Conservation (phyloP, 805 yeast genomes). For the Blastobotrys chiropterorum region DNA sequence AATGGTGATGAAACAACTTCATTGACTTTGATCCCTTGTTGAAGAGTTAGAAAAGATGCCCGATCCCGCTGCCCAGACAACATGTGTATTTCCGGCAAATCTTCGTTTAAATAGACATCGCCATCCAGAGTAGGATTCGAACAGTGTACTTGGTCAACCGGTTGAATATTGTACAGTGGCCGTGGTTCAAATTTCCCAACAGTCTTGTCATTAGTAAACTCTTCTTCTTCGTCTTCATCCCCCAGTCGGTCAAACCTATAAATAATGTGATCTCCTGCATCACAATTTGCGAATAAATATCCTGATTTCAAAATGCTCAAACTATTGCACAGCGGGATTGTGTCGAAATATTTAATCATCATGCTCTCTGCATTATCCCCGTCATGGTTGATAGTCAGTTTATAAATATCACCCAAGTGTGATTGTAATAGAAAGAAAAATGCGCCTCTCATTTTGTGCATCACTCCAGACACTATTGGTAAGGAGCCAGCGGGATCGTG, state of each 20-base stretch:
- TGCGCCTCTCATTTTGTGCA: constrained; percentile 56
- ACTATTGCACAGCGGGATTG: constrained; percentile 53
- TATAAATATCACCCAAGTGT: constrained; percentile 68
- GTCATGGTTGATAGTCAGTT: constrained; percentile 46
- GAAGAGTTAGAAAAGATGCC: constrained; percentile 43
- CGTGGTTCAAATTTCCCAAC: constrained; percentile 17
- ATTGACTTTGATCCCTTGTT: constrained; percentile 53
- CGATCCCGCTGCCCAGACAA: constrained; percentile 38
- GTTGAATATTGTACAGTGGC: constrained; percentile 47
- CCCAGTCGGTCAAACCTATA: constrained; percentile 79
- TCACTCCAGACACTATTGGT: constrained; percentile 48
- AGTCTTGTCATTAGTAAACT: constrained; percentile 21
- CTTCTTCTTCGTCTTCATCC: constrained; percentile 32
- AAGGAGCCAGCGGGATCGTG: constrained; percentile 18
- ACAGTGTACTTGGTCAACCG: constrained; percentile 45
- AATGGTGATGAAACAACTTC: constrained; percentile 70
- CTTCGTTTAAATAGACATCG: constrained; percentile 21
- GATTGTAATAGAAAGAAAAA: constrained; percentile 70
- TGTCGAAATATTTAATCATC: constrained; percentile 62
- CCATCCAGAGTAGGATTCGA: constrained; percentile 29
- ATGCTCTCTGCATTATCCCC: constrained; percentile 35
- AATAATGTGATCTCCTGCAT: constrained; percentile 55
- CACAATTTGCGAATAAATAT: constrained; percentile 60
- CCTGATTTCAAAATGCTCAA: constrained; percentile 69
- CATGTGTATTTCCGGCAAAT: constrained; percentile 38